Conservation (phyloP, 495 filamentous ascomycete genomes). For the Lophium mytilinum region DNA sequence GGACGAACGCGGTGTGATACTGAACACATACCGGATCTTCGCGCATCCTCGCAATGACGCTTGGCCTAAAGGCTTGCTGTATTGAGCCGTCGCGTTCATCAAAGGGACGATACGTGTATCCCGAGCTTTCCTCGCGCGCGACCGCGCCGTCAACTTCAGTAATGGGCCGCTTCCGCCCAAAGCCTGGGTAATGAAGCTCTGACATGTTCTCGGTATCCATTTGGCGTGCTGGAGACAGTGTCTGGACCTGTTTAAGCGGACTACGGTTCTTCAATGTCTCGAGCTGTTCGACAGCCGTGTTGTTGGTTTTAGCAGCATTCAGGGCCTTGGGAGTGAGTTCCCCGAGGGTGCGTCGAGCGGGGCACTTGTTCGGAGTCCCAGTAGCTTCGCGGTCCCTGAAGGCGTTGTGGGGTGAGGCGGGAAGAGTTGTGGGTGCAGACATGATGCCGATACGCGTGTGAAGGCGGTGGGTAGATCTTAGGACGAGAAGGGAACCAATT, state of each 20-base stretch:
- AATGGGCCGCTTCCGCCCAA: constrained; percentile 20
- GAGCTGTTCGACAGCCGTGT: background rate
- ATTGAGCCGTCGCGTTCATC: constrained; percentile 1
- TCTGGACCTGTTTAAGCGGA: constrained; percentile 24
- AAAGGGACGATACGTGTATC: background rate
- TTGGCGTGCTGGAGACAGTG: constrained; percentile 13
- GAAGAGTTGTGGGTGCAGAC: constrained; percentile 6
- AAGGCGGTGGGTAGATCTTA: background rate
- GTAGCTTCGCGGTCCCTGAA: background rate
- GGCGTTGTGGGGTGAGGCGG: constrained; percentile 8
- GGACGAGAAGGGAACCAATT: background rate
- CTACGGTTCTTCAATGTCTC: constrained; percentile 9
- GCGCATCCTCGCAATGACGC: background rate
- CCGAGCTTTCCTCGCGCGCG: constrained; percentile 7
- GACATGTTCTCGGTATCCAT: constrained; percentile 10
- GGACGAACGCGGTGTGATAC: background rate
- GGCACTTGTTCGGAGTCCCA: constrained; percentile 9
- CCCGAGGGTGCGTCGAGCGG: constrained; percentile 20
- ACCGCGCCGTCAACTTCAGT: constrained; percentile 18
- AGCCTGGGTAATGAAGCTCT: background rate
- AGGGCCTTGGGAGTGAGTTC: constrained; percentile 22
- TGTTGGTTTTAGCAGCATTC: constrained; percentile 16
- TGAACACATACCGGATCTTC: constrained; percentile 8
- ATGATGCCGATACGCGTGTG: constrained; percentile 14
- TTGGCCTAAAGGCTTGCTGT: background rate